Evolutionary conservation across 2,329 filamentous ascomycete species (phyloP).

Genomic region (Claviceps maximensis): DNA sequence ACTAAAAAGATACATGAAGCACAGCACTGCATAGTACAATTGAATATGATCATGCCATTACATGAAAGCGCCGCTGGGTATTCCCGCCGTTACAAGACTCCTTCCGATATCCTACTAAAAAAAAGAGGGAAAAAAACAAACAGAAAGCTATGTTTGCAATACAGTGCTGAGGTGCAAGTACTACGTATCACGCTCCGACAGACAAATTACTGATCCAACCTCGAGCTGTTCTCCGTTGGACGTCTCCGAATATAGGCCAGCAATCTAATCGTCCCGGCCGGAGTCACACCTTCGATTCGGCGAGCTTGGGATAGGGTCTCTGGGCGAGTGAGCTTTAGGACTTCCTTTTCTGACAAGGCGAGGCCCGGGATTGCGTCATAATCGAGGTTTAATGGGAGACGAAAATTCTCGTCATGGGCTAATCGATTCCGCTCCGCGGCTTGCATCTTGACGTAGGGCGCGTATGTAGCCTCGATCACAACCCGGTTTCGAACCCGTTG

Average conservation of each 20-base stretch:
- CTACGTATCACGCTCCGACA: neutral
- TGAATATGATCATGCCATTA: too few relatives aligned
- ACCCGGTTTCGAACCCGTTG: constrained; percentile 54
- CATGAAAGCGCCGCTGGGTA: too few relatives aligned
- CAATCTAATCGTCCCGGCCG: constrained; percentile 45
- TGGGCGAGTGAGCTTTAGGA: constrained; percentile 57
- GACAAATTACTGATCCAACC: neutral
- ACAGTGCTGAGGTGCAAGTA: neutral
- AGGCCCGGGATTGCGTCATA: constrained; percentile 63
- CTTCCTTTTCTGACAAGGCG: constrained; percentile 63
- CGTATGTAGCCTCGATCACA: constrained; percentile 71
- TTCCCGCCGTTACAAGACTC: too few relatives aligned
- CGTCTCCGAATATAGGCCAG: constrained; percentile 44
- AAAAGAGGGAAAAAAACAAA: too few relatives aligned
- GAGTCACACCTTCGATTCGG: constrained; percentile 67
- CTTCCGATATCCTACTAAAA: too few relatives aligned
- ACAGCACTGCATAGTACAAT: too few relatives aligned
- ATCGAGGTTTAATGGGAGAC: constrained; percentile 60
- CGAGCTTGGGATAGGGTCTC: constrained; percentile 83
- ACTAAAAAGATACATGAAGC: too few relatives aligned
- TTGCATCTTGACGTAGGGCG: constrained; percentile 72
- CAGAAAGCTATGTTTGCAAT: too few relatives aligned
- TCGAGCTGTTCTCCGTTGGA: neutral
- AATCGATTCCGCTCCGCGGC: constrained; percentile 51
- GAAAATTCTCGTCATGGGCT: constrained; percentile 61